These are phyloP conservation scores for Aspergillus calidoustus DNA, from an alignment of 2,329 filamentous ascomycete genomes.

Conservation along the genomic window DNA sequence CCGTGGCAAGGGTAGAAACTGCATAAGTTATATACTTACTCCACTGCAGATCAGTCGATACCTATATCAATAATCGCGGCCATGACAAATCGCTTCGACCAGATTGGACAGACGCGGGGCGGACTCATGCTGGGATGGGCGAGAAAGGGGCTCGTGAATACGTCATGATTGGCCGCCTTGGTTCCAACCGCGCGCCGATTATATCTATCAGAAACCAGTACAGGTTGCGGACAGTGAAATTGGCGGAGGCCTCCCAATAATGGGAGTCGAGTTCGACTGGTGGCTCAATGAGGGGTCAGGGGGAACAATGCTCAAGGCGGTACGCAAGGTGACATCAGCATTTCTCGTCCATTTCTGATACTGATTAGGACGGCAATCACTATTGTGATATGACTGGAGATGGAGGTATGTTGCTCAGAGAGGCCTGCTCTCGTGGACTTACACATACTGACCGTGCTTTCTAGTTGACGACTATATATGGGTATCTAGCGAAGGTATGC, in stretches of 20 bases:
- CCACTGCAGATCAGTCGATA: conserved; percentile 1
- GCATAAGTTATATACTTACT: background rate
- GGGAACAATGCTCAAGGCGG: conserved; percentile 1
- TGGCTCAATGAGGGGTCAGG: conserved; percentile 8
- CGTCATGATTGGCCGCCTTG: background rate
- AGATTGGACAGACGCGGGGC: background rate
- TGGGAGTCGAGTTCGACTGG: background rate
- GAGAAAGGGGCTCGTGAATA: background rate
- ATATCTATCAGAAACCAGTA: background rate
- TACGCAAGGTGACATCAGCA: background rate
- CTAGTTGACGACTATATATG: background rate
- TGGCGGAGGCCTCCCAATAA: too few relatives aligned
- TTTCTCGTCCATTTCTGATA: background rate
- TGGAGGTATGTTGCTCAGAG: background rate
- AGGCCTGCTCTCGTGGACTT: background rate
- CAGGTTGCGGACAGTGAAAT: background rate
- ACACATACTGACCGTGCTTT: background rate
- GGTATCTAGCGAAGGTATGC: background rate
- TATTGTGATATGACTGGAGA: conserved; percentile 8
- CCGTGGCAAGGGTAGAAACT: background rate
- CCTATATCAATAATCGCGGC: conserved; percentile 7
- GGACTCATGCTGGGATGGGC: conserved; percentile 9
- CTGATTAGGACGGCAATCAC: background rate
- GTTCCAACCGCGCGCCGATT: background rate
- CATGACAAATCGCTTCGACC: background rate